phyloP scores from a whole-genome alignment of 2,329 filamentous ascomycete species.

The Pestalotiopsis sp. region DNA sequence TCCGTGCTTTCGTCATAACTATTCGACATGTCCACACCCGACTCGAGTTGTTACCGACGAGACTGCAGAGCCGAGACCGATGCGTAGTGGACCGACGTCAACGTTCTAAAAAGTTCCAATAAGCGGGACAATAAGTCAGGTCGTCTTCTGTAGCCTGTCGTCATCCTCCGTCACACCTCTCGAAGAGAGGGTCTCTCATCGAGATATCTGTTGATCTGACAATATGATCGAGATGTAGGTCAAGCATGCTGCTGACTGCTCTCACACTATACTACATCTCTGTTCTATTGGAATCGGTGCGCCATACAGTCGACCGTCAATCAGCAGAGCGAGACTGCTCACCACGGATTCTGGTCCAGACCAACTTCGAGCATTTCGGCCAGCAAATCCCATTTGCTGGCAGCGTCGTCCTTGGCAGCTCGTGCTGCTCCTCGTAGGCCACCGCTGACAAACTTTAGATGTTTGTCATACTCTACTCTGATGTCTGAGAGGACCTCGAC shows the following conservation, averaged over 20 bases:
- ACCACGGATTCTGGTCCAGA: slow-evolving; percentile 5
- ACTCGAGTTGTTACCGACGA: not conserved
- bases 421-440: slow-evolving; percentile 76
- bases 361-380: slow-evolving; percentile 75
- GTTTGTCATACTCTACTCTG: slow-evolving; percentile 63
- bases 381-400: slow-evolving; percentile 75
- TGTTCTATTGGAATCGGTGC: not conserved
- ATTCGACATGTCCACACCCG: not conserved
- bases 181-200: not conserved
- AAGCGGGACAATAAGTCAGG: not conserved
- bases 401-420: slow-evolving; percentile 64
- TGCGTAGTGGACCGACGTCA: not conserved
- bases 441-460: slow-evolving; percentile 70
- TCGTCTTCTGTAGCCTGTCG: not conserved
- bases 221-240: not conserved
- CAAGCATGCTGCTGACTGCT: not conserved
- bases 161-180: not conserved
- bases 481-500: slow-evolving; percentile 57
- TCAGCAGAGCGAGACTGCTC: not conserved
- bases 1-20: not conserved
- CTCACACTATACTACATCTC: not conserved
- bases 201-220: not conserved
- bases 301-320: not conserved
- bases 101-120: not conserved
- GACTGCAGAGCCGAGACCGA: not conserved